phyloP scores from a whole-genome alignment of 2,329 filamentous ascomycete genomes.

The Aspergillus costaricaensis region DNA sequence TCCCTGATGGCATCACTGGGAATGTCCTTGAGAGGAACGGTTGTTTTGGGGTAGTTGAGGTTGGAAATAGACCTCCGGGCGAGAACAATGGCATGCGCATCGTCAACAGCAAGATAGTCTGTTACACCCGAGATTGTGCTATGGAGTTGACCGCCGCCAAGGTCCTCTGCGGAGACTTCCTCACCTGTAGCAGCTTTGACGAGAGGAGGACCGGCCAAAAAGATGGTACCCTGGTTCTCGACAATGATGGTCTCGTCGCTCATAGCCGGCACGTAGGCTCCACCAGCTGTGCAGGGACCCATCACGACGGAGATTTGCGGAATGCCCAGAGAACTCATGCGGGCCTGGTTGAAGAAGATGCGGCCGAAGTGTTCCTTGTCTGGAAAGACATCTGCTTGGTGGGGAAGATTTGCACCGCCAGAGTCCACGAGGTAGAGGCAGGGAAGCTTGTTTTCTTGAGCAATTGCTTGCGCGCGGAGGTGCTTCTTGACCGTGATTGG shows the following conservation, averaged over 20 bases:
- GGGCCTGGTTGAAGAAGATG: conserved; percentile 97
- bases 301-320: conserved; percentile 95
- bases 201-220: conserved; percentile 88
- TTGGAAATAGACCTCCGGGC: conserved; percentile 82
- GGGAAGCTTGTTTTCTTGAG: conserved; percentile 76
- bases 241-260: conserved; percentile 98
- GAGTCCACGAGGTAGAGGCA: conserved; percentile 98
- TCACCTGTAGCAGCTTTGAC: conserved; percentile 97
- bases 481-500: conserved; percentile 98
- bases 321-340: conserved; percentile 85
- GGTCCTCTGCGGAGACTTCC: conserved; percentile 83
- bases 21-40: conserved; percentile 30
- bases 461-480: conserved; percentile 85
- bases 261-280: conserved; percentile 96
- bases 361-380: conserved; percentile 93
- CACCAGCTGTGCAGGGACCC: conserved; percentile 94
- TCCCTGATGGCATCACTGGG: conserved; percentile 59
- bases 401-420: conserved; percentile 89
- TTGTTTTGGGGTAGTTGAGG: conserved; percentile 75
- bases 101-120: conserved; percentile 92
- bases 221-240: conserved; percentile 93
- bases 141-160: conserved; percentile 88
- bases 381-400: conserved; percentile 94
- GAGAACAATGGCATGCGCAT: conserved; percentile 85
- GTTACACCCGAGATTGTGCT: conserved; percentile 89